These are phyloP conservation scores for Didymella keratinophila DNA, from an alignment of 2,329 filamentous ascomycete genomes.

Conservation along the genomic window DNA sequence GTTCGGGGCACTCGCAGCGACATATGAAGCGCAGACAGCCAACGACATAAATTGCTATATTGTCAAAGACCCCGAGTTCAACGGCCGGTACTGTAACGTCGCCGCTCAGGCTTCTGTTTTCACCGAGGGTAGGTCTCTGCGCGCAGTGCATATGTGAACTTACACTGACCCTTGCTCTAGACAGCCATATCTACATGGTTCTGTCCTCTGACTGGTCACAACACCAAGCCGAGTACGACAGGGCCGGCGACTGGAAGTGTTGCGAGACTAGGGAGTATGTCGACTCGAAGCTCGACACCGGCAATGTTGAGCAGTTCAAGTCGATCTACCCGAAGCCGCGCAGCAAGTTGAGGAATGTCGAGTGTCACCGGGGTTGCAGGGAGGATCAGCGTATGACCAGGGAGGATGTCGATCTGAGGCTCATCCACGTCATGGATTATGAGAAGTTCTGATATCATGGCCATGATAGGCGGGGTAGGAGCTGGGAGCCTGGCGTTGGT, in stretches of 20 bases:
- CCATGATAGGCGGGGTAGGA: too few relatives aligned
- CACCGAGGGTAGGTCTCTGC: background rate
- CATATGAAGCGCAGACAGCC: background rate
- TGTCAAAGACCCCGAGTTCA: background rate
- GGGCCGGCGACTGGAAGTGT: background rate
- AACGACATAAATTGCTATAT: constrained; percentile 3
- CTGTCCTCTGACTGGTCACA: background rate
- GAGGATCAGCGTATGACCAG: background rate
- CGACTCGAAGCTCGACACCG: constrained; percentile 5
- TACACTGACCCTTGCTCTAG: background rate
- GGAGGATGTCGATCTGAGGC: constrained; percentile 1
- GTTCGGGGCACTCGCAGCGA: constrained; percentile 7
- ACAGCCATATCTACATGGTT: background rate
- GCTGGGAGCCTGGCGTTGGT: background rate
- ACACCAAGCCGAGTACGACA: background rate
- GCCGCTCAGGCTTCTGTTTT: background rate
- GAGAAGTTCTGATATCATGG: background rate
- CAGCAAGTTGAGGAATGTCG: background rate
- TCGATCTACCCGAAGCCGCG: constrained; percentile 1
- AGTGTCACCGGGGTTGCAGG: constrained; percentile 1
- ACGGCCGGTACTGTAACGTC: constrained; percentile 5
- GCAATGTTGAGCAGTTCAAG: background rate
- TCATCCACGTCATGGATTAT: background rate
- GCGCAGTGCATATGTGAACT: background rate
- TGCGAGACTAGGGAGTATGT: constrained; percentile 2